Evolutionary conservation across 352 stramenopile species (phyloP).

Genomic region (Globisporangium abappressorium): DNA sequence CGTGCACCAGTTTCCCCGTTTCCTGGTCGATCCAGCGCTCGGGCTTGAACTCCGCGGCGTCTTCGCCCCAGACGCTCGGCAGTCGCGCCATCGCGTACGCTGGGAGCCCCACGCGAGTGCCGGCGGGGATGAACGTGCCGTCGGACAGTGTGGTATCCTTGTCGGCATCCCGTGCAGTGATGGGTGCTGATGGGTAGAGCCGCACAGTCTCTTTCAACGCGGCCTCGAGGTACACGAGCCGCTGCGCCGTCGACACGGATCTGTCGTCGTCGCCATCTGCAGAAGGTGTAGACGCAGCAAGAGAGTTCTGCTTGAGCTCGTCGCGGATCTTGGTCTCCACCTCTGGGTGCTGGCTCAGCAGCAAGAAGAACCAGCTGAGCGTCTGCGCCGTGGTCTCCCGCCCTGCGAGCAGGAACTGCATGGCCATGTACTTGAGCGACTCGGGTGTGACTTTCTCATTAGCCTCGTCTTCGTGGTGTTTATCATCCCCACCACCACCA

Average conservation of each 20-base stretch:
- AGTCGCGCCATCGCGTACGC: constrained; percentile 54
- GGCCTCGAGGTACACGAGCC: constrained; percentile 58
- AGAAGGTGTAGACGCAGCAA: constrained; percentile 5
- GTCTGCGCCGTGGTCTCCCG: constrained; percentile 56
- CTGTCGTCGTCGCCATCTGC: neutral
- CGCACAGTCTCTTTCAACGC: constrained; percentile 61
- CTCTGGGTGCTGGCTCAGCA: constrained; percentile 40
- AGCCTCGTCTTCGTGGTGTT: neutral
- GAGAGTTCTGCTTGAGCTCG: constrained; percentile 22
- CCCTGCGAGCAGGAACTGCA: constrained; percentile 44
- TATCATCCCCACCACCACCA: constrained; percentile 1
- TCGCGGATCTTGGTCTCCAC: constrained; percentile 33
- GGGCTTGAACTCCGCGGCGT: constrained; percentile 43
- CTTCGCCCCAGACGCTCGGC: constrained; percentile 54
- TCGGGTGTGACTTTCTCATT: constrained; percentile 6
- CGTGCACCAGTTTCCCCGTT: constrained; percentile 27
- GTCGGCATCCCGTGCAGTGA: constrained; percentile 30
- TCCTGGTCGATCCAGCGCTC: constrained; percentile 53
- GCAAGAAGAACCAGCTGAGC: constrained; percentile 58
- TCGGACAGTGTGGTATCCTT: constrained; percentile 60
- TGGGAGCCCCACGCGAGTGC: constrained; percentile 43
- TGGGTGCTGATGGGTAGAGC: constrained; percentile 49
- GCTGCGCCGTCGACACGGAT: constrained; percentile 38
- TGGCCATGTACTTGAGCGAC: constrained; percentile 36
- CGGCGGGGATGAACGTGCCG: constrained; percentile 57